Percentiles rank a stretch among this genome's conserved stretches.
phyloP scores from a whole-genome alignment of 805 yeast genomes.

The Metschnikowia lunata region DNA sequence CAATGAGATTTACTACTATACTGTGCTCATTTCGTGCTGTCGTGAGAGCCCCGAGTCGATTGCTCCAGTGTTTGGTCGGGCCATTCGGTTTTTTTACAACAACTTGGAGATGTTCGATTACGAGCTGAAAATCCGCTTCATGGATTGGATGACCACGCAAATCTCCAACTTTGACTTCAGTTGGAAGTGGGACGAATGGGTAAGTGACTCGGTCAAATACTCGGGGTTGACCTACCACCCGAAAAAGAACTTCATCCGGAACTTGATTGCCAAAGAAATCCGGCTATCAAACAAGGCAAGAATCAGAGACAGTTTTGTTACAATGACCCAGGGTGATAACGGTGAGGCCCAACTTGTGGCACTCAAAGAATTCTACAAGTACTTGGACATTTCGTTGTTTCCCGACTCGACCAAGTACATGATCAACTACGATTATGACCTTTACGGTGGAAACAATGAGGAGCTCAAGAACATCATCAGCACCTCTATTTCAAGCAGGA shows the following conservation, averaged over 20 bases:
- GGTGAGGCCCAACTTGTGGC: conserved; percentile 16
- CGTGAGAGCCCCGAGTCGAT: conserved; percentile 65
- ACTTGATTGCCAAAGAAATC: conserved; percentile 78
- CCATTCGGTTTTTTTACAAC: conserved; percentile 71
- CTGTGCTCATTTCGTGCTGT: conserved; percentile 84
- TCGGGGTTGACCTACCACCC: conserved; percentile 60
- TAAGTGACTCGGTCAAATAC: conserved; percentile 46
- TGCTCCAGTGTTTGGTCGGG: conserved; percentile 93
- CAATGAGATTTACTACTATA: conserved; percentile 73
- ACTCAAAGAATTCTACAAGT: conserved; percentile 37
- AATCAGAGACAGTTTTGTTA: conserved; percentile 61
- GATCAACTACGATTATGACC: conserved; percentile 31
- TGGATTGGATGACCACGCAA: conserved; percentile 92
- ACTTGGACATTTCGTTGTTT: conserved; percentile 34
- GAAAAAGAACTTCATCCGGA: conserved; percentile 63
- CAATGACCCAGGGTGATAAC: conserved; percentile 23
- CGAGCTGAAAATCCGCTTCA: conserved; percentile 65
- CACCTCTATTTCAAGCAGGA: conserved; percentile 23
- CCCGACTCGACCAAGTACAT: conserved; percentile 26
- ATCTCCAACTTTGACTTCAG: conserved; percentile 90
- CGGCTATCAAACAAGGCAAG: conserved; percentile 73
- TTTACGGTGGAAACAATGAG: conserved; percentile 31
- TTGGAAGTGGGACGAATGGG: conserved; percentile 99
- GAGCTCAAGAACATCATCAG: conserved; percentile 24
- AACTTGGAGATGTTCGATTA: conserved; percentile 63